phyloP scores from a whole-genome alignment of 305 asterid species.

The Rubia tinctorum region DNA sequence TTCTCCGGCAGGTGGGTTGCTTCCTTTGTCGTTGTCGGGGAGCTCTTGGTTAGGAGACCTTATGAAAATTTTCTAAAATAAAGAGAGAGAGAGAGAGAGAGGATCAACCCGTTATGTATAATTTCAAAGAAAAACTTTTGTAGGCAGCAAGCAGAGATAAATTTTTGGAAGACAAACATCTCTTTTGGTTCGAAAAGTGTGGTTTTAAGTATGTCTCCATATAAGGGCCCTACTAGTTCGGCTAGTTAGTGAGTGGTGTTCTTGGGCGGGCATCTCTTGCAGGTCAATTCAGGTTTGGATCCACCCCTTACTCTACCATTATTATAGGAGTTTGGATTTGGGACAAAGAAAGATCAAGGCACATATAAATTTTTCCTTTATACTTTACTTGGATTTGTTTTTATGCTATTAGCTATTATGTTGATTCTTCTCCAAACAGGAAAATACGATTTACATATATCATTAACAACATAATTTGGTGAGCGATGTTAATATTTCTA shows the following conservation, averaged over 20 bases:
- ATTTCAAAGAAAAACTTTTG: background rate
- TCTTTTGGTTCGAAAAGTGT: no score
- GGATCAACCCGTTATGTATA: background rate
- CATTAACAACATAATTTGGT: no score
- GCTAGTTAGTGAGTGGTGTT: no score
- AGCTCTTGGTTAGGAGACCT: background rate
- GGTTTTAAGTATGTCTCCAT: no score
- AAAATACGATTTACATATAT: background rate
- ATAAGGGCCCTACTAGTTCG: no score
- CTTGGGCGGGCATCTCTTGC: no score
- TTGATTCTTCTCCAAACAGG: background rate
- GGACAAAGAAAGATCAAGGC: conserved; percentile 3
- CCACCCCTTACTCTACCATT: conserved; percentile 3
- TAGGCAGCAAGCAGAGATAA: background rate
- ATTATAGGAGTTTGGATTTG: background rate
- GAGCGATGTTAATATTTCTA: no score
- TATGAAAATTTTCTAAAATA: background rate
- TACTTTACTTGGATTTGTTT: background rate
- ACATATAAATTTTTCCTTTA: background rate
- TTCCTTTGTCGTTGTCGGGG: no score
- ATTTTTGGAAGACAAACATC: no score
- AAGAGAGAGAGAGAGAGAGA: background rate
- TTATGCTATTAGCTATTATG: background rate
- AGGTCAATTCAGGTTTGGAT: no score
- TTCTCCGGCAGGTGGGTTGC: no score